These are phyloP conservation scores for Calycina herbarum DNA, from an alignment of 2,329 filamentous ascomycete species.

Conservation along the genomic window DNA sequence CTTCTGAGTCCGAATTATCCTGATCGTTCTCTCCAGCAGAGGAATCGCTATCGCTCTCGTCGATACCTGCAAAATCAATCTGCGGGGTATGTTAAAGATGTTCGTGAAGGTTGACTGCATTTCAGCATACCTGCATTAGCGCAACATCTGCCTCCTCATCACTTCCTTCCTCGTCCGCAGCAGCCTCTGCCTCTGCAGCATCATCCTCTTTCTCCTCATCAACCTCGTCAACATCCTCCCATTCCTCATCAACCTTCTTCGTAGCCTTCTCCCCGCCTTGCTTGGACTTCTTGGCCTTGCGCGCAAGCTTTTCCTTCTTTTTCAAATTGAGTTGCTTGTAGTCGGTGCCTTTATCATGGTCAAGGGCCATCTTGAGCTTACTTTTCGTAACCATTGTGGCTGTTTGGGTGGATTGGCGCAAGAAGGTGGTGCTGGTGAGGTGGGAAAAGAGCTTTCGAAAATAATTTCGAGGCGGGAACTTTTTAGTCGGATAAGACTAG, in stretches of 20 bases:
- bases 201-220: constrained; percentile 37
- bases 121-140: constrained; percentile 26
- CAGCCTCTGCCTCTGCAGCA: constrained; percentile 29
- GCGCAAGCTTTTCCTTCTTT: constrained; percentile 41
- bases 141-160: constrained; percentile 36
- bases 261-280: constrained; percentile 41
- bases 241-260: constrained; percentile 40
- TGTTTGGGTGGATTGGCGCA: constrained; percentile 17
- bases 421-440: constrained; percentile 9
- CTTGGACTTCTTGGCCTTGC: constrained; percentile 50
- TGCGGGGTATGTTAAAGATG: constrained; percentile 31
- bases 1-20: constrained; percentile 50
- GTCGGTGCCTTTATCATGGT: constrained; percentile 55
- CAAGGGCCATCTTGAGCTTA: constrained; percentile 55
- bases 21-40: constrained; percentile 49
- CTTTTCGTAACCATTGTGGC: constrained; percentile 40
- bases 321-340: constrained; percentile 47
- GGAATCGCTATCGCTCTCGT: constrained; percentile 61
- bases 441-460: constrained; percentile 15
- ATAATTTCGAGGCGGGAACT: constrained; percentile 21
- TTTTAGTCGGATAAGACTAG: constrained; percentile 10
- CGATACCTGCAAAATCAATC: constrained; percentile 55
- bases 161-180: constrained; percentile 40
- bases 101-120: neutral
- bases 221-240: constrained; percentile 43